Evolutionary conservation across 352 stramenopile species (phyloP).

Genomic region (Globisporangium spinosum): DNA sequence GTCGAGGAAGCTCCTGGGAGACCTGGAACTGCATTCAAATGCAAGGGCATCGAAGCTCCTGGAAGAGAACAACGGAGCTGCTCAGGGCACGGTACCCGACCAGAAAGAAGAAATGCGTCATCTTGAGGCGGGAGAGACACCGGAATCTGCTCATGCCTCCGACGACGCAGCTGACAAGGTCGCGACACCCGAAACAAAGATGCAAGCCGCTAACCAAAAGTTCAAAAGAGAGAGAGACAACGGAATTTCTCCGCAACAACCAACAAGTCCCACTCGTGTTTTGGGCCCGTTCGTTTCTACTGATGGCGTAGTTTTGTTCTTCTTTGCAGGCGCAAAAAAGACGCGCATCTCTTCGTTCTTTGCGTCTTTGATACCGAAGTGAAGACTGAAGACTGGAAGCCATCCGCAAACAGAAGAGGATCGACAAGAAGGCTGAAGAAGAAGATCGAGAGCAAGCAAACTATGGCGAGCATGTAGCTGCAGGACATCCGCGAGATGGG

Average conservation of each 20-base stretch:
- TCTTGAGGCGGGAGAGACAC: background rate
- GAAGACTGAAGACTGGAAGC: background rate
- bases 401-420: background rate
- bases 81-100: background rate
- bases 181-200: background rate
- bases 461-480: slow-evolving; percentile 46
- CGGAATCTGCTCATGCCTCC: background rate
- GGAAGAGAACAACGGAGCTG: slow-evolving; percentile 12
- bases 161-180: background rate
- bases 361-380: background rate
- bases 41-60: background rate
- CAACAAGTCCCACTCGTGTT: background rate
- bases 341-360: slow-evolving; percentile 1
- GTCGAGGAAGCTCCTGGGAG: background rate
- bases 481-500: slow-evolving; percentile 69
- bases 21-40: background rate
- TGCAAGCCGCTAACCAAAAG: slow-evolving; percentile 2
- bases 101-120: background rate
- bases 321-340: background rate
- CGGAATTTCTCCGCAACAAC: slow-evolving; percentile 8
- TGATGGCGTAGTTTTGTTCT: background rate
- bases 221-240: slow-evolving; percentile 6
- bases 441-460: background rate
- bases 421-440: background rate
- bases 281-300: background rate